Percentiles rank a stretch among this genome's conserved stretches.
phyloP scores from a whole-genome alignment of 1,284 basidiomycete genomes.

The Pyrrhoderma lamaoense region DNA sequence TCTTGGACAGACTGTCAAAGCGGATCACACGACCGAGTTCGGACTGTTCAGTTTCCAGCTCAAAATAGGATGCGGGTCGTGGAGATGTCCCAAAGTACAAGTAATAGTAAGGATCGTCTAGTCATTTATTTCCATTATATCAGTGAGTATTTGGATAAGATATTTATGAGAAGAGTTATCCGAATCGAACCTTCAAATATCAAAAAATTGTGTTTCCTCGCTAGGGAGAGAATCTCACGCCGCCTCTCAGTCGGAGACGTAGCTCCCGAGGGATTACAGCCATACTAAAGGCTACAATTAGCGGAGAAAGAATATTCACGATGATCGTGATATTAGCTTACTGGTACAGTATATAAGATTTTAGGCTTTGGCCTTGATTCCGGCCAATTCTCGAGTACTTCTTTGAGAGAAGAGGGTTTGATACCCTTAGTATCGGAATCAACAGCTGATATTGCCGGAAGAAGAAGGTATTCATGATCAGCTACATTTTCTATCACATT shows the following conservation, averaged over 20 bases:
- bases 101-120: conserved; percentile 77
- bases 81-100: conserved; percentile 61
- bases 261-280: conserved; percentile 79
- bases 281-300: conserved; percentile 54
- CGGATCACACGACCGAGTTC: conserved; percentile 71
- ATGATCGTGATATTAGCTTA: conserved; percentile 27
- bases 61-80: conserved; percentile 70
- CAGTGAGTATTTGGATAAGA: background rate
- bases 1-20: conserved; percentile 86
- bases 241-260: conserved; percentile 71
- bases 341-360: conserved; percentile 78
- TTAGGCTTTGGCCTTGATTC: conserved; percentile 66
- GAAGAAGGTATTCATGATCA: conserved; percentile 7
- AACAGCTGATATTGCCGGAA: conserved; percentile 48
- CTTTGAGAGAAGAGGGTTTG: conserved; percentile 51
- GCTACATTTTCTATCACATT: no score
- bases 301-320: conserved; percentile 4
- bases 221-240: conserved; percentile 69
- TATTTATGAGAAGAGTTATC: no score
- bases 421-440: conserved; percentile 79
- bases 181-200: conserved; percentile 73
- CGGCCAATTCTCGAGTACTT: conserved; percentile 73
- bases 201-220: conserved; percentile 69
- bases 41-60: conserved; percentile 53
- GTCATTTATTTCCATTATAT: conserved; percentile 22